These are phyloP conservation scores for Candida chauliodis DNA, from an alignment of 805 yeast genomes.

Conservation along the genomic window DNA sequence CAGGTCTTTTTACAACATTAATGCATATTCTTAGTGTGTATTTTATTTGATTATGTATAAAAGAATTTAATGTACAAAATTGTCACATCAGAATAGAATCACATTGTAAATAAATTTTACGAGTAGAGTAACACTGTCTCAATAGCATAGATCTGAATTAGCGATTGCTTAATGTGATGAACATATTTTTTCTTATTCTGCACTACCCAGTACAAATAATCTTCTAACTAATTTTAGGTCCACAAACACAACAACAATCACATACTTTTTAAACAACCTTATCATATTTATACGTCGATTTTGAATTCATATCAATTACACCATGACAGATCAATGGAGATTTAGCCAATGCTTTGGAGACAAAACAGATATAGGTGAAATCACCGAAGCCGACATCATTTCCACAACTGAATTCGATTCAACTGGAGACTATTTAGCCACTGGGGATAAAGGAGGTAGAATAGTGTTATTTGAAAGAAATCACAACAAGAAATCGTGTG, in stretches of 20 bases:
- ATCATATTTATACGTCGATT: no score
- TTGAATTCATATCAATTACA: not conserved
- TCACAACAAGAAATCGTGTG: constrained; percentile 67
- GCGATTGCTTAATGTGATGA: no score
- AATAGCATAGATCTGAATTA: no score
- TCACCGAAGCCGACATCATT: constrained; percentile 95
- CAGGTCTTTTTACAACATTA: not conserved
- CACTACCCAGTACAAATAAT: constrained; percentile 1
- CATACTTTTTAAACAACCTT: not conserved
- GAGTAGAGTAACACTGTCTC: no score
- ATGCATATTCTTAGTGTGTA: not conserved
- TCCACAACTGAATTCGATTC: constrained; percentile 96
- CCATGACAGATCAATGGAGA: constrained; percentile 55
- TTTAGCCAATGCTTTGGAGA: constrained; percentile 98
- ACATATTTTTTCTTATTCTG: not conserved
- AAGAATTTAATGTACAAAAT: constrained; percentile 3
- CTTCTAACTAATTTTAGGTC: not conserved
- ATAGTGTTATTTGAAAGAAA: constrained; percentile 94
- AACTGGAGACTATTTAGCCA: constrained; percentile 91
- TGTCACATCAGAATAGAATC: not conserved
- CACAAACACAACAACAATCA: constrained; percentile 2
- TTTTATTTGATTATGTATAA: constrained; percentile 1
- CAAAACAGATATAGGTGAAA: constrained; percentile 92
- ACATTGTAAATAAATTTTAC: not conserved
- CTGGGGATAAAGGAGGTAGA: constrained; percentile 98